Conservation (phyloP, 2,329 filamentous ascomycete species). For the Aphanocladium album region DNA sequence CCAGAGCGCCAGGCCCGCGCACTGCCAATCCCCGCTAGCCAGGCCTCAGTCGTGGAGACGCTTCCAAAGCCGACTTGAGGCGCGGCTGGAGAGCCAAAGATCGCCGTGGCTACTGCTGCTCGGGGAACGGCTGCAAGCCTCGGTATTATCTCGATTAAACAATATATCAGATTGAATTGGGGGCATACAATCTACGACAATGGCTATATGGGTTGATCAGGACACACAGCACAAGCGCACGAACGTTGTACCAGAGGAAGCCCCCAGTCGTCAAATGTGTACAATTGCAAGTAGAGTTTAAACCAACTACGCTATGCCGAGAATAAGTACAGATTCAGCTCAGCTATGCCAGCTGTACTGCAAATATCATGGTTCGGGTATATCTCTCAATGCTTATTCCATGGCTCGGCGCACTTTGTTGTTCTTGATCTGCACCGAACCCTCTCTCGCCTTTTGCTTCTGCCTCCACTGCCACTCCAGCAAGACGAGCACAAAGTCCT, state of each 20-base stretch:
- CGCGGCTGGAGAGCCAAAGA: neutral
- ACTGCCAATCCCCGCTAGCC: constrained; percentile 2
- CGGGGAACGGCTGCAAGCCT: neutral
- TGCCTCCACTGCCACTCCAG: constrained; percentile 79
- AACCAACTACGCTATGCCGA: neutral
- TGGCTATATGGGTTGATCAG: neutral
- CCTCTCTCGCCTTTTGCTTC: constrained; percentile 52
- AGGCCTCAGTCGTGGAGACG: neutral
- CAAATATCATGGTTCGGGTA: neutral
- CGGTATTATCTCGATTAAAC: neutral
- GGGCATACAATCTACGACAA: too few species aligned
- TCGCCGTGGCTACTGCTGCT: neutral
- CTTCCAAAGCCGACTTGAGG: constrained; percentile 2
- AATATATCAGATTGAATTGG: too few species aligned
- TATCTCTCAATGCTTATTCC: constrained; percentile 16
- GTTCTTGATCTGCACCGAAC: constrained; percentile 14
- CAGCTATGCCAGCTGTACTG: neutral
- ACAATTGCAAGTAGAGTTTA: neutral
- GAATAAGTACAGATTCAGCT: neutral
- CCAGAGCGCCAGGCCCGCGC: too few species aligned
- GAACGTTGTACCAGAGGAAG: neutral
- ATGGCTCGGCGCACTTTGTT: constrained; percentile 22
- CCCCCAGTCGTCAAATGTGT: neutral
- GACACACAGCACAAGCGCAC: neutral
- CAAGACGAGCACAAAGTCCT: constrained; percentile 87